Conservation (phyloP, 148 eudicot species). For the Persicaria maculosa region DNA sequence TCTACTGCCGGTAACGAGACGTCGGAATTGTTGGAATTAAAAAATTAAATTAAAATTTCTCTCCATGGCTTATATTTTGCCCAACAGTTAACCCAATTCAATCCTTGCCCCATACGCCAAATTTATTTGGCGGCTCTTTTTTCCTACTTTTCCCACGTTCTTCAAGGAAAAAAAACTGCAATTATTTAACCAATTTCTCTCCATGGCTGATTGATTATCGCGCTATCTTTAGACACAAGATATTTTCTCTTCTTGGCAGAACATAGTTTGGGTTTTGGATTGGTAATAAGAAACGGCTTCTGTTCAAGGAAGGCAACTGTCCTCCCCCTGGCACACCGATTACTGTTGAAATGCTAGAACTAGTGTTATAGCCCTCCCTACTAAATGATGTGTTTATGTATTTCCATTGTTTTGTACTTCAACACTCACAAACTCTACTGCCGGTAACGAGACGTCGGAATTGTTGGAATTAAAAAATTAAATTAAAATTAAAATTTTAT, state of each 20-base stretch:
- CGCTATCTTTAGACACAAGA: neutral
- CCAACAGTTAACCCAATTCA: too few relatives aligned
- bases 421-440: neutral
- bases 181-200: neutral
- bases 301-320: neutral
- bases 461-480: too few relatives aligned
- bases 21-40: too few relatives aligned
- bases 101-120: too few relatives aligned
- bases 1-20: too few relatives aligned
- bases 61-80: too few relatives aligned
- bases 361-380: neutral
- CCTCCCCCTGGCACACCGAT: neutral
- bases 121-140: too few relatives aligned
- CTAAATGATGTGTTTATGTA: neutral
- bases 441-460: too few relatives aligned
- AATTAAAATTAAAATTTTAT: too few relatives aligned
- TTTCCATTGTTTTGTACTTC: neutral
- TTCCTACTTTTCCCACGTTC: too few relatives aligned
- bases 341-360: neutral
- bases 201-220: neutral
- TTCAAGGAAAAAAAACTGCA: too few relatives aligned
- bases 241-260: neutral
- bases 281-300: neutral
- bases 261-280: neutral
- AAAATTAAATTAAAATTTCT: too few relatives aligned